These are phyloP conservation scores for Curvularia eragrostidis DNA, from an alignment of 2,329 filamentous ascomycete genomes.

Conservation along the genomic window DNA sequence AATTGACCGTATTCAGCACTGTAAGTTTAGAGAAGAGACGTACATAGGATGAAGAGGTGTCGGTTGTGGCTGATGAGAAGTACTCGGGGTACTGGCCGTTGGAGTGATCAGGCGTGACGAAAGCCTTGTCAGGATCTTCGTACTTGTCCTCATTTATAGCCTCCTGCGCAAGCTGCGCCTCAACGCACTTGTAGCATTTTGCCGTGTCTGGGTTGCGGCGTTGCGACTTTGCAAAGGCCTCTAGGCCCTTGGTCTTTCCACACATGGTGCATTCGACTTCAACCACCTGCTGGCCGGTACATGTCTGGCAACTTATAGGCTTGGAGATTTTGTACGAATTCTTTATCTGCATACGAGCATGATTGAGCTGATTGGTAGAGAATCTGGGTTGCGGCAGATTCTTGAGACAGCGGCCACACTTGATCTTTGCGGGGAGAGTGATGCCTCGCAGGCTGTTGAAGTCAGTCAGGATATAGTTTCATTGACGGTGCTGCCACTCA, in stretches of 20 bases:
- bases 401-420: constrained; percentile 57
- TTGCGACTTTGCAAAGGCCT: constrained; percentile 59
- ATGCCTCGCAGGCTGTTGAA: constrained; percentile 27
- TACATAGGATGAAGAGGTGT: constrained; percentile 30
- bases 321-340: constrained; percentile 21
- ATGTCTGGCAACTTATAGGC: constrained; percentile 53
- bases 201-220: constrained; percentile 54
- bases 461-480: not conserved
- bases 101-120: constrained; percentile 26
- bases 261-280: constrained; percentile 61
- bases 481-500: not conserved
- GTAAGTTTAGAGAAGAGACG: not conserved
- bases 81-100: constrained; percentile 30
- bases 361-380: constrained; percentile 57
- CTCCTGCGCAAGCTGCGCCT: constrained; percentile 30
- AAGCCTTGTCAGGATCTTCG: constrained; percentile 34
- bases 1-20: not conserved
- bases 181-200: constrained; percentile 44
- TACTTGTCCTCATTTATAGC: constrained; percentile 41
- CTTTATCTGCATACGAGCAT: constrained; percentile 32
- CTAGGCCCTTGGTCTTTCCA: constrained; percentile 54
- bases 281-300: constrained; percentile 51
- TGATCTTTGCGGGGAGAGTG: constrained; percentile 44
- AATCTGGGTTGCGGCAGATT: constrained; percentile 48
- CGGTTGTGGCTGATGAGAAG: constrained; percentile 20